A percentile compares a stretch with the other conserved stretches of the same genome.
Evolutionary conservation across 2,329 filamentous ascomycete genomes (phyloP).

Genomic region (Neofusicoccum ribis): DNA sequence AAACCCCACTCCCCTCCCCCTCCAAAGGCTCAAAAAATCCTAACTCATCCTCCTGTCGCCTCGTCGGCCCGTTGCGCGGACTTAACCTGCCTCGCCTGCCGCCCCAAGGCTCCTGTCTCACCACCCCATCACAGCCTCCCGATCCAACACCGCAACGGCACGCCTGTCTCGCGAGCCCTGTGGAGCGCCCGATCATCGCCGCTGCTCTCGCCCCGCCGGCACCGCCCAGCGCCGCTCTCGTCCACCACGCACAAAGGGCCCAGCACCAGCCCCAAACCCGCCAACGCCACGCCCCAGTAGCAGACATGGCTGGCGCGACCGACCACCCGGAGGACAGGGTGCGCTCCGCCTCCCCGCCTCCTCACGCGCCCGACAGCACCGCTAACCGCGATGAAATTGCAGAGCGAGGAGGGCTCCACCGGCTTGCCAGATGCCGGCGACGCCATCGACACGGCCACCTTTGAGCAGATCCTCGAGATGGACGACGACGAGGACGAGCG

Average conservation of each 20-base stretch:
- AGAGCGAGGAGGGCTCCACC: conserved; percentile 50
- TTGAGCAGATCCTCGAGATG: conserved; percentile 97
- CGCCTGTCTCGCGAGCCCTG: neutral
- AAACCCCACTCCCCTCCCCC: conserved; percentile 19
- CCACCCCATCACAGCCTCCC: neutral
- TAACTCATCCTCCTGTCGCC: conserved; percentile 16
- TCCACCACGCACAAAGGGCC: conserved; percentile 16
- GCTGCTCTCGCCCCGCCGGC: conserved; percentile 3
- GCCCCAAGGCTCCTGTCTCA: neutral
- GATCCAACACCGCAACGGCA: neutral
- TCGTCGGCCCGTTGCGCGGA: conserved; percentile 20
- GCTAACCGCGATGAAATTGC: conserved; percentile 27
- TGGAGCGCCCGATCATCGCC: conserved; percentile 3
- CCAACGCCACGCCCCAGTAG: neutral
- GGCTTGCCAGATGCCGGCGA: conserved; percentile 67
- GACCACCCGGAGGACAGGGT: conserved; percentile 23
- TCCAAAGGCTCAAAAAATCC: conserved; percentile 16
- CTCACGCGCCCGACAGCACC: neutral
- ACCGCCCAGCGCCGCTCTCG: conserved; percentile 15
- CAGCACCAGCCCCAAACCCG: neutral
- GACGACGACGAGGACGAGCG: conserved; percentile 83
- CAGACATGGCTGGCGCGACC: conserved; percentile 18
- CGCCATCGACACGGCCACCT: conserved; percentile 75
- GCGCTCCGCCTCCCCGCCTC: conserved; percentile 16
- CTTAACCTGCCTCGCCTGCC: conserved; percentile 4